Percentiles rank a stretch among this genome's conserved stretches.
These are phyloP conservation scores for Uromyces viciae-fabae DNA, from an alignment of 1,284 basidiomycete species.

Conservation along the genomic window DNA sequence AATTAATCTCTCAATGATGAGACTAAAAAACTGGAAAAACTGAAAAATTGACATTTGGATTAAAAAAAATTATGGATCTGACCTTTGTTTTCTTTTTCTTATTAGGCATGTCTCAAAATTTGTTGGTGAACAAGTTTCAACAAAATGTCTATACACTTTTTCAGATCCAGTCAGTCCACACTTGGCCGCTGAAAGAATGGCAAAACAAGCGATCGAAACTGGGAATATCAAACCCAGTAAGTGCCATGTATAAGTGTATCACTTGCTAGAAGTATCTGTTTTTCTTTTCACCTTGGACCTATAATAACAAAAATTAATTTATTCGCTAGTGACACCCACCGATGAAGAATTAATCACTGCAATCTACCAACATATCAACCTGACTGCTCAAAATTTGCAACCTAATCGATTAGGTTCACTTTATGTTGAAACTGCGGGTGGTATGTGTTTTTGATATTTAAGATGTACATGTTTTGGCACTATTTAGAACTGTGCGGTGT, in stretches of 20 bases:
- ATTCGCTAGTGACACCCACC: constrained; percentile 50
- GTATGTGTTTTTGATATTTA: constrained; percentile 61
- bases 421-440: constrained; percentile 92
- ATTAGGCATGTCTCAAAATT: constrained; percentile 68
- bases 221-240: no score
- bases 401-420: constrained; percentile 61
- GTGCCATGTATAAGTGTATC: no score
- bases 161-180: constrained; percentile 89
- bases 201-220: constrained; percentile 52
- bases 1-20: not conserved
- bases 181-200: constrained; percentile 65
- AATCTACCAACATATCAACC: constrained; percentile 66
- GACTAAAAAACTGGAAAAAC: not conserved
- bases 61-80: no score
- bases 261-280: no score
- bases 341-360: constrained; percentile 66
- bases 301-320: no score
- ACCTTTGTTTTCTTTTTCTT: constrained; percentile 38
- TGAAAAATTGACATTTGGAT: not conserved
- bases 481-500: no score
- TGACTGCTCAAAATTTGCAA: constrained; percentile 58
- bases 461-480: not conserved
- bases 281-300: no score
- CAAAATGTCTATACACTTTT: constrained; percentile 76
- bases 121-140: constrained; percentile 60